Base-by-base conservation (phyloP, 768 basidiomycete genomes). In the Rhizopogon roseolus region DNA sequence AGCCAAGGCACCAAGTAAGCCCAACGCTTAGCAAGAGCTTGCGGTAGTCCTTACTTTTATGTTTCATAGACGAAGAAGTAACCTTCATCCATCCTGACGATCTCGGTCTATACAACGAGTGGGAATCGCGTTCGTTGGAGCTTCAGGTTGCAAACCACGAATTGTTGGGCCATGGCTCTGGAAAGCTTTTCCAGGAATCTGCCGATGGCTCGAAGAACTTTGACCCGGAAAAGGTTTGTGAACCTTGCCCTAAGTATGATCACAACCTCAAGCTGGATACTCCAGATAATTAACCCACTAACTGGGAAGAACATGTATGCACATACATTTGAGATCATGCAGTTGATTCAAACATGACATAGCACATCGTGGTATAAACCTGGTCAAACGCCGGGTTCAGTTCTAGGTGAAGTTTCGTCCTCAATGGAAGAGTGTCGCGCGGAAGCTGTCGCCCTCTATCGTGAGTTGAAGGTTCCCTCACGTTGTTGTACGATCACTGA, bases 341-440 rank as follows among this genome's bases (percentile, higher is more conserved):
- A 11, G 16, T 14, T 48, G 14, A 22, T 14, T 3, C 25, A 14
- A 9, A 36, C 6, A 19, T 9, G 9, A 22, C 14, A 36, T 50
- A 92, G 89, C 52, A 77, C 81, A 3, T 85, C 88, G 14, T 94
- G 92, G 92, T 95, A 95, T 69, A 88, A 88, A 65, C 80, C 87
- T 34, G 92, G 92, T 7, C 92, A 93, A 68, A 91, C 88, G 0
- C 80, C 90, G 38, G 88, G 82, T 46, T 84, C 90, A 9, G 85
- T 93, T 1, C 76, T 95, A 1, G 92, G 92, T 0, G 88, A 93
- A 56, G 88, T 92, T 7, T 92, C 90, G 4, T 93, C 91, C 0
- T 93, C 92, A 1, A 82, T 93, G 81, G 93, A 94, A 69, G 92
- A 94, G 72, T 93, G 92, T 60, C 83, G 93, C n/a, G 92, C 92